These are phyloP conservation scores for Coniferiporia weirii DNA, from an alignment of 1,284 basidiomycete genomes.

Conservation along the genomic window DNA sequence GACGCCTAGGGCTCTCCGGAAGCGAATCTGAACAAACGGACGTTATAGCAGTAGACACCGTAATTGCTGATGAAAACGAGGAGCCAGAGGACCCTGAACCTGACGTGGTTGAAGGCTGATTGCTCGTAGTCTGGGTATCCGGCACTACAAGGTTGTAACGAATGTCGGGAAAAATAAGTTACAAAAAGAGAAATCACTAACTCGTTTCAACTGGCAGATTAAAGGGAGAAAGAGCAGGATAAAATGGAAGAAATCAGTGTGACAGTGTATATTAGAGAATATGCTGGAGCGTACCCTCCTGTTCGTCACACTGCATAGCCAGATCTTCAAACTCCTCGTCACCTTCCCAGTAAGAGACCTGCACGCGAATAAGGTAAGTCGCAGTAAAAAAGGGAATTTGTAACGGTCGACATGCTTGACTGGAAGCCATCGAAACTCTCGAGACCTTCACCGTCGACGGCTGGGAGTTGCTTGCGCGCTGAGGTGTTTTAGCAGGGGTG, in stretches of 20 bases:
- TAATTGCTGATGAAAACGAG: background rate
- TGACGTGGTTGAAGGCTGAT: background rate
- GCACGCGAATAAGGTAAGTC: background rate
- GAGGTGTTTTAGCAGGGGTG: background rate
- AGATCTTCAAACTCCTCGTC: slow-evolving; percentile 13
- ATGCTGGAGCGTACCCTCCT: slow-evolving; percentile 3
- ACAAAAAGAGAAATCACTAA: background rate
- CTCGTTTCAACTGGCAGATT: background rate
- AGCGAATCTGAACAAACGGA: background rate
- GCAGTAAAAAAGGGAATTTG: background rate
- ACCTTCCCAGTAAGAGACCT: slow-evolving; percentile 3
- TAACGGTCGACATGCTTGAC: slow-evolving; percentile 2
- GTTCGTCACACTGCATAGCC: background rate
- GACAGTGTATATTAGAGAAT: background rate
- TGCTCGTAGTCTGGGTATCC: background rate
- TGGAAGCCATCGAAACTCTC: slow-evolving; percentile 1
- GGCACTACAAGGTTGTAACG: background rate
- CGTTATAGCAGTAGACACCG: background rate
- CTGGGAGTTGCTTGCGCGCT: background rate
- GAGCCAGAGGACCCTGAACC: background rate
- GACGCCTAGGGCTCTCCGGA: background rate
- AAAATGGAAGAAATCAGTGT: background rate
- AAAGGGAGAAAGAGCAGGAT: background rate
- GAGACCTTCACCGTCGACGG: background rate
- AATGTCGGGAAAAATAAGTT: background rate